These are phyloP conservation scores for Achaetomiella virescens DNA, from an alignment of 495 filamentous ascomycete species.

Conservation along the genomic window DNA sequence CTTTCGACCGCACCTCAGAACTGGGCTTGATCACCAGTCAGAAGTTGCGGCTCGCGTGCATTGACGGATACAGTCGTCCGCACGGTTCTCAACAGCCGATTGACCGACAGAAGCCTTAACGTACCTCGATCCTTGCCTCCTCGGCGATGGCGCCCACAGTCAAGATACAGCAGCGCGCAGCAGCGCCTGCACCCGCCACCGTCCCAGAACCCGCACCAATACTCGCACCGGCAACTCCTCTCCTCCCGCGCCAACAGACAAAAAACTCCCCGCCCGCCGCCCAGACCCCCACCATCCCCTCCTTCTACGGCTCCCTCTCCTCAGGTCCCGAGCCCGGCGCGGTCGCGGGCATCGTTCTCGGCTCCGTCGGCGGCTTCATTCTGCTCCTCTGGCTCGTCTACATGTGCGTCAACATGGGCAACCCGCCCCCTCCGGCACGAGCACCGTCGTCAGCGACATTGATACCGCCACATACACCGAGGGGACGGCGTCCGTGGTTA, in stretches of 20 bases:
- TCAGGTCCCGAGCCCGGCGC: conserved; percentile 59
- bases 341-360: conserved; percentile 79
- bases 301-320: conserved; percentile 58
- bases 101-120: too few relatives aligned
- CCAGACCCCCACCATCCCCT: conserved; percentile 47
- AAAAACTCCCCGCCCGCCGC: neutral
- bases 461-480: neutral
- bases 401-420: conserved; percentile 53
- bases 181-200: neutral
- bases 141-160: neutral
- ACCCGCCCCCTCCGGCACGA: neutral
- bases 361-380: conserved; percentile 74
- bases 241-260: neutral
- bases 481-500: conserved; percentile 34
- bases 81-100: too few relatives aligned
- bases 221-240: conserved; percentile 1
- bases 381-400: conserved; percentile 72
- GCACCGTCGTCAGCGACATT: neutral
- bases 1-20: too few relatives aligned
- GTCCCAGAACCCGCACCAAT: neutral
- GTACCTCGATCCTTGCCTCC: neutral
- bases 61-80: too few relatives aligned
- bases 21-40: too few relatives aligned
- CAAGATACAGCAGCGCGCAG: neutral
- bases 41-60: too few relatives aligned